Conservation (phyloP, 176 grass and related monocot genomes). For the Hordeum vulgare region MorexV3_pseudomolecules_assembly NC_058520.1:591496650-591497149, state of each 20-base stretch:
- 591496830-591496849: background rate
- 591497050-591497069: conserved; percentile 81
- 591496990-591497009: background rate
- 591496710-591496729: background rate
- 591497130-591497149: conserved; percentile 73
- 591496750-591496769: background rate
- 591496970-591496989: background rate
- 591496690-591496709: background rate
- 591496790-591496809: background rate
- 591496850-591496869: background rate
- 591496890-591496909: background rate
- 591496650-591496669: too few species aligned
- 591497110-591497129: conserved; percentile 49
- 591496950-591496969: background rate
- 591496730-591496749: conserved; percentile 20
- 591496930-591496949: background rate
- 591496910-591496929: background rate
- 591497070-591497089: conserved; percentile 85
- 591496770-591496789: background rate
- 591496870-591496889: background rate
- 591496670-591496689: too few species aligned
- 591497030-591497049: conserved; percentile 69
- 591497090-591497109: conserved; percentile 84
- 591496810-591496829: background rate
- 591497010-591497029: conserved; percentile 1